Evolutionary conservation across 2,329 filamentous ascomycete genomes (phyloP).

Genomic region (Xylariaceae sp.): DNA sequence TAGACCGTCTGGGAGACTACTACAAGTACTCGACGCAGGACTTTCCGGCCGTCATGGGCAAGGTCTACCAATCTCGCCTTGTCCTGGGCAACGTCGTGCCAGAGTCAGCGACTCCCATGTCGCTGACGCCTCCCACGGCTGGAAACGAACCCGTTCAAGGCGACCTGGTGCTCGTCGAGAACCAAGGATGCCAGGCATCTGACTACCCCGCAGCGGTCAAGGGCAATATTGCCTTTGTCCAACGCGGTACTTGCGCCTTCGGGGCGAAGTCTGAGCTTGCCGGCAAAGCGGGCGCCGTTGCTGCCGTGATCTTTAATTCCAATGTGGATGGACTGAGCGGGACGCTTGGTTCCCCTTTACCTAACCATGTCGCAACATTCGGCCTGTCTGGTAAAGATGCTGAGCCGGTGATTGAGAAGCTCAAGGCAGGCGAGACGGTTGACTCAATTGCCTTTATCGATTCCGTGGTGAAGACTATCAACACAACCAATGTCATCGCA

Average conservation of each 20-base stretch:
- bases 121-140: conserved; percentile 60
- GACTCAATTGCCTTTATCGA: conserved; percentile 56
- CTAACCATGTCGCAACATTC: conserved; percentile 61
- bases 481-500: conserved; percentile 56
- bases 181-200: conserved; percentile 56
- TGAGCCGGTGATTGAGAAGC: conserved; percentile 46
- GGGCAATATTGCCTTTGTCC: conserved; percentile 65
- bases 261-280: conserved; percentile 64
- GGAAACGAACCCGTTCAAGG: conserved; percentile 54
- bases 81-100: conserved; percentile 49
- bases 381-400: conserved; percentile 58
- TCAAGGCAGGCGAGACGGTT: conserved; percentile 46
- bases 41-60: conserved; percentile 57
- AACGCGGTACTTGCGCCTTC: conserved; percentile 65
- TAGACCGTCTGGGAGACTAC: conserved; percentile 52
- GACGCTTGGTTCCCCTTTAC: conserved; percentile 58
- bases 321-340: conserved; percentile 57
- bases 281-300: conserved; percentile 62
- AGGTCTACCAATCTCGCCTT: conserved; percentile 53
- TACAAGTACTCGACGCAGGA: conserved; percentile 58
- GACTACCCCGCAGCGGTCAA: conserved; percentile 57
- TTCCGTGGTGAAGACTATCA: conserved; percentile 47
- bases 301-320: conserved; percentile 71
- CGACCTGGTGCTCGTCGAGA: conserved; percentile 53
- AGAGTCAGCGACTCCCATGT: conserved; percentile 50